Percentiles rank a stretch among this genome's conserved stretches.
Evolutionary conservation across 2,329 filamentous ascomycete genomes (phyloP).

Genomic region (Monilinia fructicola): DNA sequence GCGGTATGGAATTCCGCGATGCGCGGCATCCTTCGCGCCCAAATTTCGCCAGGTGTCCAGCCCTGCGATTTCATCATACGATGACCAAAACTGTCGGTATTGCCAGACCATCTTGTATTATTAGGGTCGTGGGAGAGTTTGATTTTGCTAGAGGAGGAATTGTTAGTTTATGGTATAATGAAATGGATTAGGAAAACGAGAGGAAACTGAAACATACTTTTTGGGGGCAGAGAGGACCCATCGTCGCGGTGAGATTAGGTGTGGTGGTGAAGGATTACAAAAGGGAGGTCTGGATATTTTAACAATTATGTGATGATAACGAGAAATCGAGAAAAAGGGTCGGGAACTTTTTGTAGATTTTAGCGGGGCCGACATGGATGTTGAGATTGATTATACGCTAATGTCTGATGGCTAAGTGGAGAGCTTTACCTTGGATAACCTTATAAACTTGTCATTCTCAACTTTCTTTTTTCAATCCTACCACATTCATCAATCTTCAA

Average conservation of each 20-base stretch:
- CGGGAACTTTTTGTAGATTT: slow-evolving; percentile 22
- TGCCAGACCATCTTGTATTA: slow-evolving; percentile 88
- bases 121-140: slow-evolving; percentile 92
- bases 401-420: slow-evolving; percentile 8
- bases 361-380: slow-evolving; percentile 12
- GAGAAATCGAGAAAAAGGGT: slow-evolving; percentile 22
- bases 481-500: neutral
- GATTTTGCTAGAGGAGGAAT: slow-evolving; percentile 46
- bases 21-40: slow-evolving; percentile 72
- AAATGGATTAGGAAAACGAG: slow-evolving; percentile 31
- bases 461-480: neutral
- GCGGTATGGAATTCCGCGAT: slow-evolving; percentile 74
- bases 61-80: slow-evolving; percentile 85
- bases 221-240: slow-evolving; percentile 70
- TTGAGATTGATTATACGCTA: neutral
- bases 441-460: neutral
- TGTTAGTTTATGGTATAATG: slow-evolving; percentile 37
- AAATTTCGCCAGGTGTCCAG: slow-evolving; percentile 83
- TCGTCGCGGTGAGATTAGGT: slow-evolving; percentile 40
- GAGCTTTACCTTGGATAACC: neutral
- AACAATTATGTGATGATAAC: neutral
- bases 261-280: neutral
- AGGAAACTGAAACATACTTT: slow-evolving; percentile 51
- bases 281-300: neutral
- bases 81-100: slow-evolving; percentile 82